Evolutionary conservation across 257 asterid genomes (phyloP).

Genomic region (Haberlea rhodopensis): DNA sequence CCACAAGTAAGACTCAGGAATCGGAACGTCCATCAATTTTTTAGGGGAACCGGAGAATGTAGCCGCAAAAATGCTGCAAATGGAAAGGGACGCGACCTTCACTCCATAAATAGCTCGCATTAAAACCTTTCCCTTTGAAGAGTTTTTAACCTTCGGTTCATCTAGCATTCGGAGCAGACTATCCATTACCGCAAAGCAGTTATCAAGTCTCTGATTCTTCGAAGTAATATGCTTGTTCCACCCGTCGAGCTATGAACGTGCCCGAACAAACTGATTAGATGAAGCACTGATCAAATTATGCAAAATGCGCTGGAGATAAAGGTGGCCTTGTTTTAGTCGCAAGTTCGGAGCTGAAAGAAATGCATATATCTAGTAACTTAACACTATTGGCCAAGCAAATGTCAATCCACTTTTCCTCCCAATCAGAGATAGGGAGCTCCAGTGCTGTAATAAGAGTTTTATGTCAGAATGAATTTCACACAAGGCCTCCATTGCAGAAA

Average conservation of each 20-base stretch:
- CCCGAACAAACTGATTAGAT: conserved; percentile 46
- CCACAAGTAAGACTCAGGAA: conserved; percentile 55
- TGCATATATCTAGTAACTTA: conserved; percentile 72
- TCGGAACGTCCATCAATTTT: conserved; percentile 53
- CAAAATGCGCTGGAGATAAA: conserved; percentile 56
- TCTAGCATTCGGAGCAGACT: conserved; percentile 53
- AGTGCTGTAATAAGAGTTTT: conserved; percentile 64
- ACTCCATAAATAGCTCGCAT: conserved; percentile 87
- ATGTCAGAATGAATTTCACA: conserved; percentile 71
- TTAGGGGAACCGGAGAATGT: conserved; percentile 64
- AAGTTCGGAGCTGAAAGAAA: conserved; percentile 73
- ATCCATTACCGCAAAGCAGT: conserved; percentile 62
- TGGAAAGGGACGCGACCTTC: conserved; percentile 54
- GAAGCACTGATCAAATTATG: conserved; percentile 45
- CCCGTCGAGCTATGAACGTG: conserved; percentile 60
- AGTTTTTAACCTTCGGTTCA: conserved; percentile 74
- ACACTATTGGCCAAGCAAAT: conserved; percentile 71
- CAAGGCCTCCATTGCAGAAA: conserved; percentile 53
- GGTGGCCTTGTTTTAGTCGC: conserved; percentile 73
- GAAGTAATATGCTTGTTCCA: conserved; percentile 70
- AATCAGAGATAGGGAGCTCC: conserved; percentile 70
- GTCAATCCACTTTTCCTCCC: conserved; percentile 95
- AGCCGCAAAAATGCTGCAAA: conserved; percentile 64
- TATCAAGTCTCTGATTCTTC: conserved; percentile 61
- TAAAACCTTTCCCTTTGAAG: conserved; percentile 75